Evolutionary conservation across 352 stramenopile genomes (phyloP).

Genomic region (Phytophthora syringae): DNA sequence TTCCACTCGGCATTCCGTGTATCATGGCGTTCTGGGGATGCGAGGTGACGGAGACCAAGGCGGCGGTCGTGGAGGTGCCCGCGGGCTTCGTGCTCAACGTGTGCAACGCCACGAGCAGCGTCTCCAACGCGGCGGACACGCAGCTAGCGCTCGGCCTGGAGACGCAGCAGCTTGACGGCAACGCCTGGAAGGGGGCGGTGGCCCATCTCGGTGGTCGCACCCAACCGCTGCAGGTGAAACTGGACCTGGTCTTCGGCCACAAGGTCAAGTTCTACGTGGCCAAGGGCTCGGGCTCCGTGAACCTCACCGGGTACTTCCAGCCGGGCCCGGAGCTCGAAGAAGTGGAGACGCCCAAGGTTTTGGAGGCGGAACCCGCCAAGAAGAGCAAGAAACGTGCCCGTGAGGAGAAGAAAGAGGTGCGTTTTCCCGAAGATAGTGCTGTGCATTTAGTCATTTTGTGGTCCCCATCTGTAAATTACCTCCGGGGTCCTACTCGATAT

Average conservation of each 20-base stretch:
- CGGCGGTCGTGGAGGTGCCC: constrained; percentile 53
- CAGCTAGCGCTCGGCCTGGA: constrained; percentile 62
- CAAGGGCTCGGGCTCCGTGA: constrained; percentile 63
- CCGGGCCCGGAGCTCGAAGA: constrained; percentile 57
- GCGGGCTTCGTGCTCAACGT: constrained; percentile 73
- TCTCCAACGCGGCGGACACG: constrained; percentile 20
- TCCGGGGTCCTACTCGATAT: constrained; percentile 52
- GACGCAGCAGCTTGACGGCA: constrained; percentile 68
- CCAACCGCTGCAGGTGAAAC: constrained; percentile 70
- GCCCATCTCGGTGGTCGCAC: constrained; percentile 53
- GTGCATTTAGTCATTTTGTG: too few relatives aligned
- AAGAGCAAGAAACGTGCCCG: constrained; percentile 79
- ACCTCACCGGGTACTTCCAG: constrained; percentile 88
- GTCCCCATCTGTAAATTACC: constrained; percentile 79
- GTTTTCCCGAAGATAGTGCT: too few relatives aligned
- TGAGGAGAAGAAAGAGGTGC: constrained; percentile 61
- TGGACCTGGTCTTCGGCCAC: constrained; percentile 81
- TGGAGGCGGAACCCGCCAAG: constrained; percentile 21
- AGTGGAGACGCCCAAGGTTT: constrained; percentile 12
- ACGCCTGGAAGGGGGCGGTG: constrained; percentile 71
- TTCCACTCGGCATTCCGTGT: constrained; percentile 9
- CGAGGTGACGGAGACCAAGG: constrained; percentile 65
- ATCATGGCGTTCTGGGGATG: constrained; percentile 62
- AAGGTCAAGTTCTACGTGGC: constrained; percentile 83
- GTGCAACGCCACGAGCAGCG: constrained; percentile 51